Evolutionary conservation across 352 stramenopile genomes (phyloP), one percentile per base, ranked within the genome.

Genomic region (Pythium angustatum): DNA sequence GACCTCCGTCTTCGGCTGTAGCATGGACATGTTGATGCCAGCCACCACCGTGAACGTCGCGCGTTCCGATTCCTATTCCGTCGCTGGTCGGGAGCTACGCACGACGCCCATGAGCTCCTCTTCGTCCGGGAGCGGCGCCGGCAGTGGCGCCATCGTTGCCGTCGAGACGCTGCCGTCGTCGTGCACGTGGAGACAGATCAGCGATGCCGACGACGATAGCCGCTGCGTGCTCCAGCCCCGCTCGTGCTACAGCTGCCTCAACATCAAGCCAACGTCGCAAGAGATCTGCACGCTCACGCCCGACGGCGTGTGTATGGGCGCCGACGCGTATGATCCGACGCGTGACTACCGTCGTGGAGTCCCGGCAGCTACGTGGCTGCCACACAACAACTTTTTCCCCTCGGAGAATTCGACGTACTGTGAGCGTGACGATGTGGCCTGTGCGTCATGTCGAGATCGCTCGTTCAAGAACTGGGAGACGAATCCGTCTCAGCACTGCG

Each of bases 361-460:
- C 28, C 60, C 72, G 7, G 64, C 74, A 0, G 57, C 61, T 22
- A 62, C 47, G 10, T 86, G 73, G 38, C 77, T 76, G 38, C 73
- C 79, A 54, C 76, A 81, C 40, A 77, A 79, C 70, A 89, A 87
- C 77, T 86, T 83, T 58, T 89, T 89, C 50, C 67, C 75, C 26
- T 57, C 73, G 34, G 38, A 56, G 11, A 87, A 87, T 65, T 63
- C 76, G 43, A 85, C 78, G 5, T 89, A 89, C 63, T 89, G 80
- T 44, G 76, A 76, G 24, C 1, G 28, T 1, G 62, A 72, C 48
- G 80, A 89, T 58, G 41, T 36, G 30, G 34, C 64, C 14, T 89
- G 80, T 56, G 68, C 50, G 31, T 64, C 45, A 0, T 89, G 80
- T 49, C 64, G 71, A 33, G 50, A 64, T 27, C 69, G 38, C 26